Base-by-base conservation (phyloP, 2,329 filamentous ascomycete genomes). In the Phialocephala subalpina region DNA sequence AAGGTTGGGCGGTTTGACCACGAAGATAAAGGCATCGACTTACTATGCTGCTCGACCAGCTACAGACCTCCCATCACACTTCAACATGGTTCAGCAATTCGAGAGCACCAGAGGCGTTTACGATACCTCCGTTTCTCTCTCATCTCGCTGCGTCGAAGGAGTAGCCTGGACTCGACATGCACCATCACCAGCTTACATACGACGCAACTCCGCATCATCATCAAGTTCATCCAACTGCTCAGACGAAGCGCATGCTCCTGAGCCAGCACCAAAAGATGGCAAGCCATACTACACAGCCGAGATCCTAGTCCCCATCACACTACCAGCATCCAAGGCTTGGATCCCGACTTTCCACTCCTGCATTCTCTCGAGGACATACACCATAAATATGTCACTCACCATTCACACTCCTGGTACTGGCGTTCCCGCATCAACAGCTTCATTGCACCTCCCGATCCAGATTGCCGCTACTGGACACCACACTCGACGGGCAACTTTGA, bases 341-440 rank as follows among this genome's bases (percentile, higher is more conserved):
- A 79, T 90, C 22, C 90, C 90, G 1, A 90, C 89, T 2, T 93
- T 92, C 78, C 87, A 92, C 79, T 84, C 85, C 45, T 93, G 90
- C 75, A 83, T 92, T 61, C 79, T 88, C 53, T 87, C 86, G n/a
- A 83, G 90, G 60, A 79, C 82, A 20, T 92, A 93, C 75, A 77
- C 80, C 3, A 82, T 93, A 16, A 84, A 87, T 61, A 77, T 92
- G 64, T 80, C 81, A 16, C 77, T 92, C 25, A 82, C 84, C 3
- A 82, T 86, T 58, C 82, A 85, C 70, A 82, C 83, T 0, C 81
- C 83, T 0, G 80, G 80, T 22, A 77, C 81, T 56, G 74, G 73
- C 7, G 67, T 76, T 76, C 80, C 60, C 77, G 76, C 63, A 71
- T 72, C 78, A 36, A 74, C 82, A 8, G 58, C 74, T 11, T 36